Evolutionary conservation across 768 basidiomycete genomes (phyloP), one percentile per base, ranked within the genome.

Genomic region (Serendipita indica): DNA sequence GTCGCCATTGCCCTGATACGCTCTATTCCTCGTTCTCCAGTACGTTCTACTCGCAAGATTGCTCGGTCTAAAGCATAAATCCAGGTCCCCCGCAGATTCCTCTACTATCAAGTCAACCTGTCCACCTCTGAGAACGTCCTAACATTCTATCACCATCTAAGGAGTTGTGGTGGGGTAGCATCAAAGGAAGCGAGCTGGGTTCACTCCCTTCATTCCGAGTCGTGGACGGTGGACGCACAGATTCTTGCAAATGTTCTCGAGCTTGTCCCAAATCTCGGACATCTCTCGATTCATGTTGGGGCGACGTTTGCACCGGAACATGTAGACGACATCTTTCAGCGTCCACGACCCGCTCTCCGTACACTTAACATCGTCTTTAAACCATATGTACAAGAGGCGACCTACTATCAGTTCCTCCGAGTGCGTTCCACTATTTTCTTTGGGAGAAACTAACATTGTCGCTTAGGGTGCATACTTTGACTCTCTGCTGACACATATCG

Each of bases 301-400:
- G 81, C 88, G 0, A 81, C 81, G 61, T 90, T 90, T 67, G 68
- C 81, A 0, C 90, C 90, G 1, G 89, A 92, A 63, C 86, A 90
- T 68, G 67, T 92, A 56, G 82, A 84, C 62, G 82, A 84, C 56
- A 73, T 91, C 33, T 74, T 84, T 60, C 67, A 73, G 58, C 69
- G 72, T 28, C 79, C 82, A 3, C 71, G 77, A 57, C 65, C 68
- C 12, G 64, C 62, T 0, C 63, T 94, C 62, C 63, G 69, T 34
- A 73, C 73, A 62, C 70, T 93, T 14, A 77, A 80, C 3, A 66
- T 94, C 57, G 72, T 84, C 61, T 93, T 94, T 70, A 77, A 84
- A 58, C 90, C 91, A 2, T 93, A 92, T 57, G 82, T 87, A 7
- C 77, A 83, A 64, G 79, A 74, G 66, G 84, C 87, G 1, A 82